These are phyloP conservation scores for Solanum peruvianum DNA, from an alignment of 257 asterid genomes.

Conservation along the genomic window DNA sequence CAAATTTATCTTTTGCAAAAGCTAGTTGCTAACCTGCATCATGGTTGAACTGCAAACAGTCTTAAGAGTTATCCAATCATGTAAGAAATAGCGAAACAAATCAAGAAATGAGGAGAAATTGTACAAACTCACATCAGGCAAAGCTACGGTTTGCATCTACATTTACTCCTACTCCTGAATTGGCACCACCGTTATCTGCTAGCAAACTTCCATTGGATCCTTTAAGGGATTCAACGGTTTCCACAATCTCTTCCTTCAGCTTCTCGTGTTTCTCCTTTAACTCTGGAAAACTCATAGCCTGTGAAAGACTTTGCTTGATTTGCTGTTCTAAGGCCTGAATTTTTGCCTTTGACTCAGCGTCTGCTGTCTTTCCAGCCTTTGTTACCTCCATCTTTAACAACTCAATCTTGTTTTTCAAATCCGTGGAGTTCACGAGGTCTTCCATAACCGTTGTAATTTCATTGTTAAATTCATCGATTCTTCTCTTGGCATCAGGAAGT, in stretches of 20 bases:
- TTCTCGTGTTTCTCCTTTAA: constrained; percentile 49
- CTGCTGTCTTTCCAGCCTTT: constrained; percentile 40
- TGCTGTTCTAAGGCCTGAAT: constrained; percentile 44
- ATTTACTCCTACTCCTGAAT: constrained; percentile 14
- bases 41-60: constrained; percentile 8
- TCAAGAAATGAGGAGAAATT: neutral
- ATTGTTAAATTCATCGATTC: constrained; percentile 30
- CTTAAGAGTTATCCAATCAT: neutral
- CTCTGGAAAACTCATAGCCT: constrained; percentile 32
- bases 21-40: constrained; percentile 11
- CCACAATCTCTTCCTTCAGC: constrained; percentile 35
- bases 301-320: constrained; percentile 43
- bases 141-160: constrained; percentile 25
- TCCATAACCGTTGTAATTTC: constrained; percentile 39
- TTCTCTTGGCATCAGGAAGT: constrained; percentile 17
- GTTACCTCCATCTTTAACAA: constrained; percentile 39
- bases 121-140: constrained; percentile 25
- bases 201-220: constrained; percentile 40
- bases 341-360: constrained; percentile 35
- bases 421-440: constrained; percentile 35
- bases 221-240: constrained; percentile 21
- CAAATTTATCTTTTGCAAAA: constrained; percentile 13
- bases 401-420: constrained; percentile 58
- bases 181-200: constrained; percentile 3
- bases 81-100: neutral